Evolutionary conservation across 73 alveolate genomes (phyloP).

Genomic region (Effrenium voratum): DNA sequence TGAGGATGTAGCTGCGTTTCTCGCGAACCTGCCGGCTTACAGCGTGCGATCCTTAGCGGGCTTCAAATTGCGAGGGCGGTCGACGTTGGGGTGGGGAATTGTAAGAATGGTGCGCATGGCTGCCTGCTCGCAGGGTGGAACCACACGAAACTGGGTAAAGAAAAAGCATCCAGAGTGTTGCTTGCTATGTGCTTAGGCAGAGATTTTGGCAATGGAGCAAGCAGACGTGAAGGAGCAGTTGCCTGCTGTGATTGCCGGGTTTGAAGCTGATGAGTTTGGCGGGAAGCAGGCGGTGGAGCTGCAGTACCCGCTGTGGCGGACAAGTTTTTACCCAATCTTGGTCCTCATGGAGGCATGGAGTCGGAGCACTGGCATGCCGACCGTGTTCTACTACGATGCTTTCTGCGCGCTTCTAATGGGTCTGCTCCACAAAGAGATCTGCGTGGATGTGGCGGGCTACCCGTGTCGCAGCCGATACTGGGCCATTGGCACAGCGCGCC

Average conservation of each 20-base stretch:
- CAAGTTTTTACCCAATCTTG: not conserved
- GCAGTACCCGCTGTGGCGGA: slow-evolving; percentile 31
- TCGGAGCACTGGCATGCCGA: slow-evolving; percentile 36
- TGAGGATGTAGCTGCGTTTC: too few relatives aligned
- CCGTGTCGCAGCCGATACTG: slow-evolving; percentile 38
- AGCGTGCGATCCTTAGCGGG: too few relatives aligned
- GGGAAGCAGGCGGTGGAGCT: slow-evolving; percentile 31
- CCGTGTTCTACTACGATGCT: not conserved
- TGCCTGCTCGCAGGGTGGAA: too few relatives aligned
- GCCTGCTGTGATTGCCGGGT: not conserved
- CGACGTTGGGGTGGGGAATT: too few relatives aligned
- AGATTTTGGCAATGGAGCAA: not conserved
- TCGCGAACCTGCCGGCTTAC: too few relatives aligned
- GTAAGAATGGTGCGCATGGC: too few relatives aligned
- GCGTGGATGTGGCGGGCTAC: slow-evolving; percentile 38
- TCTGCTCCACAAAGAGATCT: slow-evolving; percentile 14
- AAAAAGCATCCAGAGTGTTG: too few relatives aligned
- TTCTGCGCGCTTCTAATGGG: not conserved
- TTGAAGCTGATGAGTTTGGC: not conserved
- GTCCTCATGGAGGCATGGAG: slow-evolving; percentile 23
- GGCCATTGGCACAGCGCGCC: slow-evolving; percentile 52
- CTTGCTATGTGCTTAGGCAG: not conserved
- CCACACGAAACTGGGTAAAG: too few relatives aligned
- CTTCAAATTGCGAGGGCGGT: too few relatives aligned
- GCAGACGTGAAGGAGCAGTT: not conserved